phyloP scores from a whole-genome alignment of 768 basidiomycete species.

The Dentipellis sp. region DNA sequence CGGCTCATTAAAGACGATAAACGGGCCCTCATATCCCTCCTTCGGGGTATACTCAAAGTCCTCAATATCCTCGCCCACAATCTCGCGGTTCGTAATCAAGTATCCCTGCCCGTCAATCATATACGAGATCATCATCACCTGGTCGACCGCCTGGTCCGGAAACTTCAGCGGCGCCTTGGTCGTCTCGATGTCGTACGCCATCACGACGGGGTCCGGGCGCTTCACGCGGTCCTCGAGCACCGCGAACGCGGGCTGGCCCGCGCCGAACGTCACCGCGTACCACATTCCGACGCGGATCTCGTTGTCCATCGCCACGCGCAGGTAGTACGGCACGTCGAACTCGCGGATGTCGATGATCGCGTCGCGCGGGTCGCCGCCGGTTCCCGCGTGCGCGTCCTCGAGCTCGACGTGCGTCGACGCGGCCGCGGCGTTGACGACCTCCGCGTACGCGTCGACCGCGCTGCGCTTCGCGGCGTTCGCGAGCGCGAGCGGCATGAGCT shows the following conservation, averaged over 20 bases:
- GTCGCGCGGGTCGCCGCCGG: slow-evolving; percentile 66
- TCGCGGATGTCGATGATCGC: slow-evolving; percentile 92
- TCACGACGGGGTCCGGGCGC: slow-evolving; percentile 96
- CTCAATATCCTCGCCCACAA: slow-evolving; percentile 94
- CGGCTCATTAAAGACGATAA: slow-evolving; percentile 88
- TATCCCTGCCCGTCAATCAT: slow-evolving; percentile 98
- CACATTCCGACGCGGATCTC: slow-evolving; percentile 97
- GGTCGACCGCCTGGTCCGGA: slow-evolving; percentile 90
- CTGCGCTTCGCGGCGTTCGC: slow-evolving; percentile 88
- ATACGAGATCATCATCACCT: slow-evolving; percentile 99
- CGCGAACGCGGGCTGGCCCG: slow-evolving; percentile 67
- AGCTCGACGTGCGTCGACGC: slow-evolving; percentile 57
- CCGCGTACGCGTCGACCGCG: slow-evolving; percentile 96
- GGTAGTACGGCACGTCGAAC: slow-evolving; percentile 94
- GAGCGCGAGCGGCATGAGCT: slow-evolving; percentile 81
- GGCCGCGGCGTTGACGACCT: slow-evolving; percentile 69
- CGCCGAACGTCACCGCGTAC: slow-evolving; percentile 82
- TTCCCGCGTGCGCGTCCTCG: slow-evolving; percentile 48
- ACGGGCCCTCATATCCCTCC: slow-evolving; percentile 95
- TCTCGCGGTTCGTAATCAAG: slow-evolving; percentile 95
- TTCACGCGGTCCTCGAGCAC: slow-evolving; percentile 81
- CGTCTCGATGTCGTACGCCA: slow-evolving; percentile 99
- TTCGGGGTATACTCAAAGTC: slow-evolving; percentile 99
- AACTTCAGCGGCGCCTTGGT: slow-evolving; percentile 99
- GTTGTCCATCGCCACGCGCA: slow-evolving; percentile 99